A percentile compares a stretch with the other conserved stretches of the same genome.
Conservation (phyloP, 176 grass and related monocot genomes). For the Hsuehochloa calcarea region DNA sequence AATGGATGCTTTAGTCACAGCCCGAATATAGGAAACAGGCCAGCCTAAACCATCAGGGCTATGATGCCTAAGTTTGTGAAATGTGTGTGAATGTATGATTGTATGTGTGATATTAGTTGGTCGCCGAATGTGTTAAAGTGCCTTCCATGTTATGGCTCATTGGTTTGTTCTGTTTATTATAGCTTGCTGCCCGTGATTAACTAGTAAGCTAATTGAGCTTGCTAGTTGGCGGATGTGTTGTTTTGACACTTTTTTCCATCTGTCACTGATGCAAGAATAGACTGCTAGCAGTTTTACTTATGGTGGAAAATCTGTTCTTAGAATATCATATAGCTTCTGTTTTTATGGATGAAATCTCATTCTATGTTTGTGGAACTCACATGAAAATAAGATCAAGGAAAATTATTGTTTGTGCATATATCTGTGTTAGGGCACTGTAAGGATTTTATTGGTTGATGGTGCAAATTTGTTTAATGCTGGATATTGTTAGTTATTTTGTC, state of each 20-base stretch:
- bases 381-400: background rate
- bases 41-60: background rate
- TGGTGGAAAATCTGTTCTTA: background rate
- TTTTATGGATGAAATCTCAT: background rate
- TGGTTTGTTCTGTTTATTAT: background rate
- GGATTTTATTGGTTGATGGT: background rate
- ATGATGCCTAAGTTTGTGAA: background rate
- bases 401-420: background rate
- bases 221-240: background rate
- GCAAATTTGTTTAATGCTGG: background rate
- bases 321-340: background rate
- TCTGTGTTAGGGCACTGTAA: background rate
- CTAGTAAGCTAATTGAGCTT: background rate
- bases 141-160: background rate
- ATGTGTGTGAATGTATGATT: background rate
- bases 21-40: background rate
- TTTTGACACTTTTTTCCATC: background rate
- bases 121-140: background rate
- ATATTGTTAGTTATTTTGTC: background rate
- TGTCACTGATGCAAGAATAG: background rate
- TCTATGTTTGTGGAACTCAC: background rate
- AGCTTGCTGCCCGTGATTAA: background rate
- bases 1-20: background rate
- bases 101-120: background rate
- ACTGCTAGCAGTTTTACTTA: background rate